Evolutionary conservation across 2,329 filamentous ascomycete genomes (phyloP).

Genomic region (Fusarium sublunatum): DNA sequence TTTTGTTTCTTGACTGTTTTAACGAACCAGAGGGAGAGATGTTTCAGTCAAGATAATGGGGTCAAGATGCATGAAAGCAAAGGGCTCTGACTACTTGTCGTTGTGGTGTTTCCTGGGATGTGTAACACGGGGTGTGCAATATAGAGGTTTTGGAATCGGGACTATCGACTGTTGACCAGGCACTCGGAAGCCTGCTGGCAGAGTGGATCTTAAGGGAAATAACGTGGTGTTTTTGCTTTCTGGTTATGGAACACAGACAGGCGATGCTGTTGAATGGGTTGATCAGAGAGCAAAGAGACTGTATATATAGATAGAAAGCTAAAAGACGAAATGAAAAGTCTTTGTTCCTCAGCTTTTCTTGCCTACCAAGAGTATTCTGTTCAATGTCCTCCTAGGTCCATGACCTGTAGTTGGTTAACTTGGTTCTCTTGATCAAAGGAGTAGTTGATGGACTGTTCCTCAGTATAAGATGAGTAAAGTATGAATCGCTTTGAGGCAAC

Average conservation of each 20-base stretch:
- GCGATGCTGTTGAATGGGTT: conserved; percentile 6
- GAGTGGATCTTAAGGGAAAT: neutral
- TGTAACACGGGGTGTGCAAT: conserved; percentile 9
- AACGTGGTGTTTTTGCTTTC: conserved; percentile 19
- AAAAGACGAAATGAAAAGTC: conserved; percentile 12
- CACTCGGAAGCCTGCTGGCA: conserved; percentile 5
- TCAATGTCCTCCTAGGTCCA: neutral
- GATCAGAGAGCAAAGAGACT: conserved; percentile 8
- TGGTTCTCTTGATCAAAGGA: neutral
- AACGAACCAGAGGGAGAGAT: neutral
- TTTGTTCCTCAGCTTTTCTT: neutral
- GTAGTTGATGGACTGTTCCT: too few species aligned
- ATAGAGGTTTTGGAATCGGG: conserved; percentile 4
- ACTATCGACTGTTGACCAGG: conserved; percentile 4
- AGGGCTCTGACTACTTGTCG: neutral
- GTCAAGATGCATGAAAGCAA: neutral
- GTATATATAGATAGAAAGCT: conserved; percentile 18
- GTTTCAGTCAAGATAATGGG: neutral
- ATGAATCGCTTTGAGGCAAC: too few species aligned
- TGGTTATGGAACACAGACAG: conserved; percentile 15
- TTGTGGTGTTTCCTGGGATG: conserved; percentile 15
- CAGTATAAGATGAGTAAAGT: too few species aligned
- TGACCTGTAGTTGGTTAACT: too few species aligned
- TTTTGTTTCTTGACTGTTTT: conserved; percentile 6
- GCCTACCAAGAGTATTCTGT: neutral